Base-by-base conservation (phyloP, 805 yeast species). In the Clavispora fructus region DNA sequence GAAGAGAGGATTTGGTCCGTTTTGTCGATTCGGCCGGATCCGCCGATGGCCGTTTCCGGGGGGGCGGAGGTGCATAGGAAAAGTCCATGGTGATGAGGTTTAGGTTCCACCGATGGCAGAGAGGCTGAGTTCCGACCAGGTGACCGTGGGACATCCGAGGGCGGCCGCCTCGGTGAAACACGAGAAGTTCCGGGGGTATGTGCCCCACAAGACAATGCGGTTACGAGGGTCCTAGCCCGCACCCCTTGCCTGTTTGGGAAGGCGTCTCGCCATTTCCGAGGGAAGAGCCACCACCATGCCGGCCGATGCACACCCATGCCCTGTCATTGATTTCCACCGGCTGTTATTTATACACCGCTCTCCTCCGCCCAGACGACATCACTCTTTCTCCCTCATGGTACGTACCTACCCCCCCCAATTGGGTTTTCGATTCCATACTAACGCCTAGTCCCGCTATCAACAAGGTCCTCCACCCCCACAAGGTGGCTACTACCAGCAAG, bases 401-500 rank as follows among this genome's bases (percentile, higher is more conserved):
- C 16, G 39, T 19, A 2, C 31, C 9, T 23, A n/a, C n/a, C n/a
- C 41, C 32, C 3, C 5, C 41, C 13, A 23, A 7, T 7, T 11
- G 12, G 26, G 4, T 27, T 11, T 16, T 14, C 14, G 40, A 2
- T 13, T 26, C n/a, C 19, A 13, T 49, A 49, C 52, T 49, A 49
- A 49, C 43, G 5, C 19, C 16, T 16, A 45, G 52, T 37, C 52
- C 12, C 39, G 46, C 45, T 49, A 49, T 19, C 52, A 48, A 25
- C 52, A 50, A 45, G 59, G 60, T 30, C 56, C 57, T 40, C 61
- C 59, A 29, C 62, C 50, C 38, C 60, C 50, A 50, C 44, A 42
- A 17, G 50, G 49, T 17, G 62, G 63, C 25, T 58, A 59, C 54
- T 55, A 56, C 50, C 62, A 59, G 47, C 58, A 56, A 43, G 62